Percentiles rank a stretch among this genome's conserved stretches.
Evolutionary conservation across 768 basidiomycete genomes (phyloP).

Genomic region (Termitomyces heimii): DNA sequence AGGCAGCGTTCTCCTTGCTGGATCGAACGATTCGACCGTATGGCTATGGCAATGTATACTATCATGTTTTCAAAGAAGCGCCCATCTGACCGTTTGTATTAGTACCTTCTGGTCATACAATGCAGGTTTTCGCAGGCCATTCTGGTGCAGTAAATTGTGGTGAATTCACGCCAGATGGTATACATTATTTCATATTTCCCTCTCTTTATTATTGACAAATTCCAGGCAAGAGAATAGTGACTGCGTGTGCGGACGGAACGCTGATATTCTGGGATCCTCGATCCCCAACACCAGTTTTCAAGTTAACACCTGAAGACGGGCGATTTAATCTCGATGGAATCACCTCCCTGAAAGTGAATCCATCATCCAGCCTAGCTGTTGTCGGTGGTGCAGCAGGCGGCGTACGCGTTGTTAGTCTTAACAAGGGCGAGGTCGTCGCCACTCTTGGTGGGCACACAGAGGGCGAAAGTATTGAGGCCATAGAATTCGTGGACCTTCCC

Average conservation of each 20-base stretch:
- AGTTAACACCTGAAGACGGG: constrained; percentile 62
- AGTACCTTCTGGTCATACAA: constrained; percentile 94
- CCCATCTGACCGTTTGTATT: constrained; percentile 1
- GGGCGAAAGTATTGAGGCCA: constrained; percentile 83
- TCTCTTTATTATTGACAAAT: constrained; percentile 1
- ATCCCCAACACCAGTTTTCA: constrained; percentile 70
- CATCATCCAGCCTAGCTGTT: constrained; percentile 83
- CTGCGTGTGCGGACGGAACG: constrained; percentile 76
- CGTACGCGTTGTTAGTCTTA: constrained; percentile 83
- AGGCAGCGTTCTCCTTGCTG: constrained; percentile 81
- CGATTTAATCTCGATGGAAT: constrained; percentile 82
- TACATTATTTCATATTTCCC: background rate
- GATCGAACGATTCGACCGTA: constrained; percentile 87
- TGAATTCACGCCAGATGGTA: constrained; percentile 88
- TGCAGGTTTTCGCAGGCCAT: constrained; percentile 96
- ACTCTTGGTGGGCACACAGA: constrained; percentile 80
- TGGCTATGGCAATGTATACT: constrained; percentile 97
- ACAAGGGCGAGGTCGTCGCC: constrained; percentile 77
- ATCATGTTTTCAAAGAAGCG: background rate
- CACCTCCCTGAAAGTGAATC: constrained; percentile 81
- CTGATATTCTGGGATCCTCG: constrained; percentile 93
- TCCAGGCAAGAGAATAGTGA: constrained; percentile 81
- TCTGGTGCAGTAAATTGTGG: constrained; percentile 80
- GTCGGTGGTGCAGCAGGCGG: constrained; percentile 83
- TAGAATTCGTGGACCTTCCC: constrained; percentile 77